Base-by-base conservation (phyloP, 176 grass and related monocot genomes). In the Cymbopogon citratus region DNA sequence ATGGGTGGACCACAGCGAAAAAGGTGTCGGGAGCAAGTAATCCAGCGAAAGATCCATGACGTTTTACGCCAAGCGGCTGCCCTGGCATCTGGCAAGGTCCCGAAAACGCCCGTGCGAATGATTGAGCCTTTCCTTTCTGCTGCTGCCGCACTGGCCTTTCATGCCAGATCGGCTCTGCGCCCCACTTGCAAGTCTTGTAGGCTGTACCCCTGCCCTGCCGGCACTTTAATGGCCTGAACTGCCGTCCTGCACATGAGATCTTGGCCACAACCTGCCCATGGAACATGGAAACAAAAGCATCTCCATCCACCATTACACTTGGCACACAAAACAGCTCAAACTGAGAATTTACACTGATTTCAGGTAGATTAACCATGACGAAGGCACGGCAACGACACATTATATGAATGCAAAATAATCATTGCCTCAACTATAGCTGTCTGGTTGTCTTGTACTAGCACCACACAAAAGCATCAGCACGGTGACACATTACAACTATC, bases 401-500 rank as follows among this genome's bases (percentile, higher is more conserved):
- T 33, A 23, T 44, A 45, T 66, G 69, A 69, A 80, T 83, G 74
- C 74, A 79, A 69, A 60, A 86, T 34, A 83, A 90, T 90, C 61
- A 90, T 86, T 75, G 74, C 78, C 45, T 64, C 66, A 78, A 76
- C 87, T 66, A 82, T 49, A 81, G 64, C 61, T 85, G 66, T 71
- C 80, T 78, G 63, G 29, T 41, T 83, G 88, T 65, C 73, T 40
- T 43, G 72, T 81, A 73, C 77, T 66, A 85, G 40, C 87, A 85
- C 54, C 83, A 81, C 83, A 85, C 73, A 61, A 86, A 82, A 83
- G 74, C 80, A 86, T 60, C 88, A 86, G 46, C 38, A 56, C 73
- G 18, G 61, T 54, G 68, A 86, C 79, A 86, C 68, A 86, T 83
- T 56, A 86, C 84, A 86, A 78, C 84, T 86, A 83, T 28, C 84